Percentiles rank a stretch among this genome's conserved stretches.
phyloP scores from a whole-genome alignment of 164 flowering plant species.

The Annona cherimola region DNA sequence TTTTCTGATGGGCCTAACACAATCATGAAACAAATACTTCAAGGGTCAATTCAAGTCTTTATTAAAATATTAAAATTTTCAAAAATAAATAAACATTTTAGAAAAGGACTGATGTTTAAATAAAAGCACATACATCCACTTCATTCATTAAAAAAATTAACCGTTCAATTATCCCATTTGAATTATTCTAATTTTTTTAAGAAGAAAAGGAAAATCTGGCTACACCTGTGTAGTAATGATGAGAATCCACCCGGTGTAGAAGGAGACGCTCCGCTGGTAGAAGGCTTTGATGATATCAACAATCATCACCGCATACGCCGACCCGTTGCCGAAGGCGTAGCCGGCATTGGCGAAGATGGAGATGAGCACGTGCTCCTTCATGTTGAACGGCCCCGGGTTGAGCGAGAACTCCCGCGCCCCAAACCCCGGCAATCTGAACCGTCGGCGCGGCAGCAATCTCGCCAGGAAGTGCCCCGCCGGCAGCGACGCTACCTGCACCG shows the following conservation, averaged over 20 bases:
- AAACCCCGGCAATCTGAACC: constrained; percentile 32
- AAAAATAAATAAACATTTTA: too few species aligned
- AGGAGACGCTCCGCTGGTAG: constrained; percentile 44
- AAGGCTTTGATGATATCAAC: constrained; percentile 63
- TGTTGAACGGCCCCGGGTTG: constrained; percentile 75
- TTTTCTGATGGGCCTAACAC: too few species aligned
- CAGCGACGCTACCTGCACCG: constrained; percentile 60
- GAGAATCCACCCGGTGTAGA: constrained; percentile 60
- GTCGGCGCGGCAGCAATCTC: constrained; percentile 32
- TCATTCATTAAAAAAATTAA: too few species aligned
- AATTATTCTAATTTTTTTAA: too few species aligned
- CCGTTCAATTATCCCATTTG: too few species aligned
- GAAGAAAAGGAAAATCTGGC: too few species aligned
- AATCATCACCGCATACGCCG: constrained; percentile 55
- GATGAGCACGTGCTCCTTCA: constrained; percentile 75
- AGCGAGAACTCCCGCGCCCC: constrained; percentile 39
- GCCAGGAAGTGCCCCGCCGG: constrained; percentile 69
- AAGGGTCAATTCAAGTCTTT: too few species aligned
- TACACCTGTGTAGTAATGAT: constrained; percentile 72
- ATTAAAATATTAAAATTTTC: too few species aligned
- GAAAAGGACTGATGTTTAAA: too few species aligned
- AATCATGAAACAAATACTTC: too few species aligned
- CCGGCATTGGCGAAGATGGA: constrained; percentile 80
- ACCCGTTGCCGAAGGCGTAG: constrained; percentile 52
- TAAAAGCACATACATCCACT: too few species aligned